Percentiles rank a stretch among this genome's conserved stretches.
Evolutionary conservation across 2,329 filamentous ascomycete species (phyloP).

Genomic region (Epichloe hybrida): DNA sequence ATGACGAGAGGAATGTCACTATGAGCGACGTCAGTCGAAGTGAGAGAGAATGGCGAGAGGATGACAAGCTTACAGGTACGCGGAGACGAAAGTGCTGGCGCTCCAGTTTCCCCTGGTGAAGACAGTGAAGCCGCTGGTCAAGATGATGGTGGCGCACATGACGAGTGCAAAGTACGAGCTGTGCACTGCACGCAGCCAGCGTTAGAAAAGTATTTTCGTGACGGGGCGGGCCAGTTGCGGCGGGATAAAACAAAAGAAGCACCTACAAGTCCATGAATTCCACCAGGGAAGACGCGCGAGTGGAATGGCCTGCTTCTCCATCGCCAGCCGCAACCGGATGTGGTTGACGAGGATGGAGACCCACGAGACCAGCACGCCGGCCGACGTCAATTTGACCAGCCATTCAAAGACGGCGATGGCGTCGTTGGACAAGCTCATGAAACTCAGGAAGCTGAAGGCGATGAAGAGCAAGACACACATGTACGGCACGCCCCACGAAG

Average conservation of each 20-base stretch:
- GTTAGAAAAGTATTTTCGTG: slow-evolving; percentile 4
- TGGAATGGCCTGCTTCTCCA: slow-evolving; percentile 41
- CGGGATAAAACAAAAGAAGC: background rate
- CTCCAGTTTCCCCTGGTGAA: slow-evolving; percentile 49
- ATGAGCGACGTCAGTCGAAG: background rate
- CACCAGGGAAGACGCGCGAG: slow-evolving; percentile 43
- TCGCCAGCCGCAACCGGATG: slow-evolving; percentile 39
- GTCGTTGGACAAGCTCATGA: slow-evolving; percentile 41
- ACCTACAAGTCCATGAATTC: slow-evolving; percentile 46
- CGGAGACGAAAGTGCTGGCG: slow-evolving; percentile 42
- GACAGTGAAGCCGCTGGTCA: slow-evolving; percentile 55
- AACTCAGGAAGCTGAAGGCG: slow-evolving; percentile 42
- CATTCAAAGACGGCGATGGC: slow-evolving; percentile 53
- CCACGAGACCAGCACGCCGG: slow-evolving; percentile 52
- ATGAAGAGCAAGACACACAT: slow-evolving; percentile 39
- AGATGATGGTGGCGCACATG: slow-evolving; percentile 49
- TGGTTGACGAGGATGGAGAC: slow-evolving; percentile 45
- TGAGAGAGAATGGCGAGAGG: too few relatives aligned
- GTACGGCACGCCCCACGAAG: slow-evolving; percentile 48
- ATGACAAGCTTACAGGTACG: slow-evolving; percentile 40
- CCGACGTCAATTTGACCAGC: slow-evolving; percentile 47
- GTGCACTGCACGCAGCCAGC: slow-evolving; percentile 28
- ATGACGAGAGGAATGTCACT: slow-evolving; percentile 48
- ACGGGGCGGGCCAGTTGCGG: background rate
- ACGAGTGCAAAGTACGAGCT: slow-evolving; percentile 46